These are phyloP conservation scores for Dicorynia guianensis DNA, from an alignment of 306 rosid species.

Conservation along the genomic window DNA sequence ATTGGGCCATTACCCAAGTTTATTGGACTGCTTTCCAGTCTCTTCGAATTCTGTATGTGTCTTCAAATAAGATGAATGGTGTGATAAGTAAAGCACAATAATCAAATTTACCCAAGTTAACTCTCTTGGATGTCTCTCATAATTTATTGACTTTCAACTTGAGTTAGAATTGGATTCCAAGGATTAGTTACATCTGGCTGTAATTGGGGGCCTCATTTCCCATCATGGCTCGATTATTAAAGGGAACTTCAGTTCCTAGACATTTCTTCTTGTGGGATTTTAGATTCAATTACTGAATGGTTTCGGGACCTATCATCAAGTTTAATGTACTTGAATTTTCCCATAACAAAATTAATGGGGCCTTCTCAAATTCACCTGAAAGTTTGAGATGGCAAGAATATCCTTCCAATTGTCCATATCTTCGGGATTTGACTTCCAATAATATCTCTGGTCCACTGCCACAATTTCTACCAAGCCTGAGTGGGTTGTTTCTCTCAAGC, in stretches of 20 bases:
- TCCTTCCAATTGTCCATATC: too few relatives aligned
- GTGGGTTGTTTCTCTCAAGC: too few relatives aligned
- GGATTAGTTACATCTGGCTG: background rate
- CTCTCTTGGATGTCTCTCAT: background rate
- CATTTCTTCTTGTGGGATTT: conserved; percentile 21
- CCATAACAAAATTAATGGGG: conserved; percentile 1
- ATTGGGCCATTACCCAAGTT: background rate
- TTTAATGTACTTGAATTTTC: conserved; percentile 28
- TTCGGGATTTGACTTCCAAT: too few relatives aligned
- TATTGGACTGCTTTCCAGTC: background rate
- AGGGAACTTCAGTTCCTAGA: background rate
- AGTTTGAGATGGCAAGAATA: too few relatives aligned
- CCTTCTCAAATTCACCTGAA: too few relatives aligned
- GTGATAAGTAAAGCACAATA: conserved; percentile 34
- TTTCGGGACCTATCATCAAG: conserved; percentile 4
- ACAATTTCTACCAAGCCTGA: too few relatives aligned
- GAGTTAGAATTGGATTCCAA: conserved; percentile 34
- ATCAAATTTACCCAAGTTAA: conserved; percentile 14
- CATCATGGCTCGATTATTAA: conserved; percentile 49
- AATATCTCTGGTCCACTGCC: too few relatives aligned
- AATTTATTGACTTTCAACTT: conserved; percentile 44
- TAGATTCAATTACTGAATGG: conserved; percentile 36
- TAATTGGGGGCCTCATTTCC: conserved; percentile 47
- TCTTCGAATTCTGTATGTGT: background rate
- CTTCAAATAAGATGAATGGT: conserved; percentile 30